phyloP scores from a whole-genome alignment of 306 rosid species.

The Begonia fuchsioides region DNA sequence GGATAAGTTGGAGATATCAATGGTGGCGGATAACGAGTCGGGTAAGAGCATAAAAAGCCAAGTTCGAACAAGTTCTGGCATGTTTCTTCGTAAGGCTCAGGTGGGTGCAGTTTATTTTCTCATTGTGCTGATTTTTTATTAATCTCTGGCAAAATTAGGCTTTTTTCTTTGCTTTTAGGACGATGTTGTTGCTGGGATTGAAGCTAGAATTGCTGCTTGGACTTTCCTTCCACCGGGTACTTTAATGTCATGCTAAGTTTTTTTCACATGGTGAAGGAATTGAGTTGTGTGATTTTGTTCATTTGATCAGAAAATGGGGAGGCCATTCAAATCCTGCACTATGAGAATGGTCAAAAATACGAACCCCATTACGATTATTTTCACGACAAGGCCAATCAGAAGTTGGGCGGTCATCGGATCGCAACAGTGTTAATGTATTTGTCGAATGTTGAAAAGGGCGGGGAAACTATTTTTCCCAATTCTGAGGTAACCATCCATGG shows the following conservation, averaged over 20 bases:
- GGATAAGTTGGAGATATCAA: constrained; percentile 65
- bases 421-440: constrained; percentile 94
- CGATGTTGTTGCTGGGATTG: constrained; percentile 46
- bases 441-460: constrained; percentile 77
- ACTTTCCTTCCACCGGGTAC: constrained; percentile 80
- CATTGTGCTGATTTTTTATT: background rate
- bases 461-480: too few relatives aligned
- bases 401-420: constrained; percentile 73
- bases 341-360: constrained; percentile 74
- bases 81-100: constrained; percentile 68
- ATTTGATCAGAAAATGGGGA: constrained; percentile 70
- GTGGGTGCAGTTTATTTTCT: constrained; percentile 14
- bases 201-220: constrained; percentile 70
- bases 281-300: background rate
- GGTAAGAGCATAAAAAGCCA: constrained; percentile 65
- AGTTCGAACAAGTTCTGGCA: constrained; percentile 90
- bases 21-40: constrained; percentile 84
- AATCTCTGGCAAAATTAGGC: background rate
- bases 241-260: constrained; percentile 5
- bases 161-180: constrained; percentile 34
- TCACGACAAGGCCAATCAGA: constrained; percentile 65
- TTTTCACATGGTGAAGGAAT: background rate
- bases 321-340: constrained; percentile 71
- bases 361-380: constrained; percentile 91
- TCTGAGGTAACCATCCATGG: constrained; percentile 58